Evolutionary conservation across 768 basidiomycete species (phyloP).

Genomic region (Leucosporidium creatinivorum): DNA sequence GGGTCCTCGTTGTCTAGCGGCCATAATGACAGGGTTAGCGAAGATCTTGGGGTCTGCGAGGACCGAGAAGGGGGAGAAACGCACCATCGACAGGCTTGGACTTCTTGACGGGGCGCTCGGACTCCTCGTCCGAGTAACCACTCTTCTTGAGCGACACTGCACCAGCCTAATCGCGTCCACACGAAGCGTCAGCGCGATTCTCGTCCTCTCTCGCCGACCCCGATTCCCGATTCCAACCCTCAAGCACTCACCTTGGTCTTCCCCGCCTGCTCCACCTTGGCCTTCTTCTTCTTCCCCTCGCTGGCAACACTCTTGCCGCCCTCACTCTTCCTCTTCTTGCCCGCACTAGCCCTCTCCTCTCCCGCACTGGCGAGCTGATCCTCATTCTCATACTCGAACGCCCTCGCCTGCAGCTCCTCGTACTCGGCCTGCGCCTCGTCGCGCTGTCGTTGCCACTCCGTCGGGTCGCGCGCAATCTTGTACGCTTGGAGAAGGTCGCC

Average conservation of each 20-base stretch:
- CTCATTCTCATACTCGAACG: slow-evolving; percentile 22
- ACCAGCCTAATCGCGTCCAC: slow-evolving; percentile 1
- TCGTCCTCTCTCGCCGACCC: slow-evolving; percentile 19
- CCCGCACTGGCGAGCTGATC: slow-evolving; percentile 11
- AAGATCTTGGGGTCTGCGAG: neutral
- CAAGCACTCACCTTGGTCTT: slow-evolving; percentile 27
- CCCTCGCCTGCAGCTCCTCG: slow-evolving; percentile 53
- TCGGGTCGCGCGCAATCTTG: slow-evolving; percentile 64
- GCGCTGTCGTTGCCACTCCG: slow-evolving; percentile 51
- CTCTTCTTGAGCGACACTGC: slow-evolving; percentile 26
- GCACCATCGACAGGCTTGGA: slow-evolving; percentile 12
- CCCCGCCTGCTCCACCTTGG: slow-evolving; percentile 39
- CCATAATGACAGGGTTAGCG: neutral
- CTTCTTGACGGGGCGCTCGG: slow-evolving; percentile 53
- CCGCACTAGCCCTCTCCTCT: slow-evolving; percentile 36
- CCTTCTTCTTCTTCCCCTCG: slow-evolving; percentile 44
- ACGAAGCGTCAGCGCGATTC: slow-evolving; percentile 22
- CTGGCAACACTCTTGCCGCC: neutral
- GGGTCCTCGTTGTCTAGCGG: slow-evolving; percentile 15
- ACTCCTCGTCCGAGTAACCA: slow-evolving; percentile 37
- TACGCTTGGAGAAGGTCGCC: slow-evolving; percentile 64
- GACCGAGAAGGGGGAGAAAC: neutral
- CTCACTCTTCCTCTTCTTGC: slow-evolving; percentile 43
- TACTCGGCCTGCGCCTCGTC: slow-evolving; percentile 50
- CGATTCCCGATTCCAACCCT: neutral